phyloP scores from a whole-genome alignment of 2,329 filamentous ascomycete genomes.

The Penicillium sp. region DNA sequence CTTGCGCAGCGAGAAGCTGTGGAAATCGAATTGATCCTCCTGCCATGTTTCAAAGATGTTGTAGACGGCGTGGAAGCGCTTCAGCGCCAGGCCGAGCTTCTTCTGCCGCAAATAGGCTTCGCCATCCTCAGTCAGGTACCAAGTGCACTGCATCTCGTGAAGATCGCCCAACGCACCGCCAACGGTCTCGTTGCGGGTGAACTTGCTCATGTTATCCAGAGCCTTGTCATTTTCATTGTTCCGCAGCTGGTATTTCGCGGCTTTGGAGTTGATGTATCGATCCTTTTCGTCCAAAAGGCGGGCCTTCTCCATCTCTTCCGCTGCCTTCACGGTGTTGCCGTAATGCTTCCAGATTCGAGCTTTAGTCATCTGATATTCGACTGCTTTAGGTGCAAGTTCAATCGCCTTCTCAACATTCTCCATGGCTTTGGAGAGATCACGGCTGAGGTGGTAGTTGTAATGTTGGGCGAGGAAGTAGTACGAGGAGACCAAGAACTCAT shows the following conservation, averaged over 20 bases:
- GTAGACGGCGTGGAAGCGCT: conserved; percentile 81
- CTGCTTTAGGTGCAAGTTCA: conserved; percentile 68
- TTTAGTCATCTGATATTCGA: conserved; percentile 92
- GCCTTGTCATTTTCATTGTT: conserved; percentile 86
- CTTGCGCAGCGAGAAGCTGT: conserved; percentile 93
- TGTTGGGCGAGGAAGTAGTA: conserved; percentile 95
- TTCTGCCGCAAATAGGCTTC: conserved; percentile 79
- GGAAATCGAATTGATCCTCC: conserved; percentile 98
- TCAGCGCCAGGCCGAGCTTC: conserved; percentile 78
- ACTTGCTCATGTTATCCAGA: conserved; percentile 82
- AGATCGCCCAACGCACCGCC: conserved; percentile 86
- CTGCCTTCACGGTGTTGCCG: conserved; percentile 71
- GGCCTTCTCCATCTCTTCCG: conserved; percentile 82
- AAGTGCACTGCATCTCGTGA: conserved; percentile 96
- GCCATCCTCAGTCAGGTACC: conserved; percentile 93
- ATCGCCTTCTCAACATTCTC: conserved; percentile 80
- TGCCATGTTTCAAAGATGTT: conserved; percentile 97
- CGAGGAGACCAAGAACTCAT: conserved; percentile 65
- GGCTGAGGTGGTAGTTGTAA: conserved; percentile 86
- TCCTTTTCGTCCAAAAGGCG: conserved; percentile 81
- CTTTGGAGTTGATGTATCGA: conserved; percentile 97
- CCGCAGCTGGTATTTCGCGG: conserved; percentile 90
- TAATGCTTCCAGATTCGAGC: conserved; percentile 90
- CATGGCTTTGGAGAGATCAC: conserved; percentile 73
- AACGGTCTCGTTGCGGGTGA: conserved; percentile 83